These are phyloP conservation scores for Coniella vitis DNA, from an alignment of 2,329 filamentous ascomycete species.

Conservation along the genomic window DNA sequence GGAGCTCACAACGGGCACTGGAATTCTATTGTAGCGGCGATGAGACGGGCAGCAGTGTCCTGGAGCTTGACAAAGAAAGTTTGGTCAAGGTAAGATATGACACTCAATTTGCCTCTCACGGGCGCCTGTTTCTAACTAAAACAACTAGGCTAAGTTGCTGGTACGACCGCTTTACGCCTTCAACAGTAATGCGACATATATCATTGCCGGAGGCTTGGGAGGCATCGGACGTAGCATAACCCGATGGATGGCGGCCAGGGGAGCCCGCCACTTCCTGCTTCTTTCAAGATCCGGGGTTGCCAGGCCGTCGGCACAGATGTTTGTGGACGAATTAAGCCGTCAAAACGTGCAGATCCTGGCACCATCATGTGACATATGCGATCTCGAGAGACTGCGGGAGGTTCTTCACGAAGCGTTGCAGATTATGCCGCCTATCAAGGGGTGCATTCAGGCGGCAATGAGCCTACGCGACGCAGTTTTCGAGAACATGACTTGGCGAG, in stretches of 20 bases:
- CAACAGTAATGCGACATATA: slow-evolving; percentile 21
- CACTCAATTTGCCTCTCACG: too few species aligned
- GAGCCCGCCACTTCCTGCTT: slow-evolving; percentile 18
- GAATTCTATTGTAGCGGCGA: too few species aligned
- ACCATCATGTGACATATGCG: not conserved
- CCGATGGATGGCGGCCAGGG: slow-evolving; percentile 18
- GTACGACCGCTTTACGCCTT: too few species aligned
- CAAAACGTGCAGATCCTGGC: not conserved
- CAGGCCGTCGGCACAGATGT: slow-evolving; percentile 2
- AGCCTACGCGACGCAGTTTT: not conserved
- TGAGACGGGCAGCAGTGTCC: too few species aligned
- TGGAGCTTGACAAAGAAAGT: too few species aligned
- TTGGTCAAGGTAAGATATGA: too few species aligned
- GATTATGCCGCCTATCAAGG: not conserved
- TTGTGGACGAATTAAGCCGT: not conserved
- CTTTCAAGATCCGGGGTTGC: slow-evolving; percentile 15
- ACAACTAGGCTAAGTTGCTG: too few species aligned
- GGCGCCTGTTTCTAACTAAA: too few species aligned
- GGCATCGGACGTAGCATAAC: slow-evolving; percentile 22
- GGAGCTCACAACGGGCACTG: too few species aligned
- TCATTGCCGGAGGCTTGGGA: slow-evolving; percentile 24
- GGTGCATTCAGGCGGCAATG: slow-evolving; percentile 2
- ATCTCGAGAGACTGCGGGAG: not conserved
- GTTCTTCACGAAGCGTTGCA: not conserved
- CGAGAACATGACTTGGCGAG: not conserved